Evolutionary conservation across 371 early-diverging fungal genomes (phyloP).

Genomic region (Mucor velutinosus): DNA sequence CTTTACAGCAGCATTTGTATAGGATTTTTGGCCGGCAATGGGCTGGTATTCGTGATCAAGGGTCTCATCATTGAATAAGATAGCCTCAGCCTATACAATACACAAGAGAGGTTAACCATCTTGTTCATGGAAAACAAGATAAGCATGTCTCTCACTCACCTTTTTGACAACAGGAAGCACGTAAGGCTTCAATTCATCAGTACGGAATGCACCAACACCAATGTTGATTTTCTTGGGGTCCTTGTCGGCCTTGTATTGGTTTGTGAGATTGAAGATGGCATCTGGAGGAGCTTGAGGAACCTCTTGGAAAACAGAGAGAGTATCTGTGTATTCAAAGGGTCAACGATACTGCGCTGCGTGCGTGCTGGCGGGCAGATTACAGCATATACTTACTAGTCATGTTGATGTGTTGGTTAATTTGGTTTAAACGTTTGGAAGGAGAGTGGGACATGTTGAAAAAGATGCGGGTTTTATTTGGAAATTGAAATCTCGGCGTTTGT

Average conservation of each 20-base stretch:
- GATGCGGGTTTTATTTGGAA: constrained; percentile 18
- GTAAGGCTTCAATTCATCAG: constrained; percentile 92
- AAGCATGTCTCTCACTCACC: constrained; percentile 39
- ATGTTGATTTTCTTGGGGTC: constrained; percentile 86
- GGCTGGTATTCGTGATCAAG: constrained; percentile 95
- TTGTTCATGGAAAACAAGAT: neutral
- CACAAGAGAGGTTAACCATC: too few relatives aligned
- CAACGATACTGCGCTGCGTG: neutral
- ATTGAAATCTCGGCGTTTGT: constrained; percentile 2
- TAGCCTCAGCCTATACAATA: constrained; percentile 73
- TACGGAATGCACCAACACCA: constrained; percentile 97
- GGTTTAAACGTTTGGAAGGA: constrained; percentile 27
- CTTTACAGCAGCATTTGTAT: constrained; percentile 75
- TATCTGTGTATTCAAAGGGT: neutral
- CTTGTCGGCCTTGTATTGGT: constrained; percentile 80
- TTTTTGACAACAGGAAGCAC: constrained; percentile 92
- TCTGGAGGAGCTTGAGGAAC: constrained; percentile 86
- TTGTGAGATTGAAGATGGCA: constrained; percentile 87
- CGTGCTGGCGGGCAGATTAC: neutral
- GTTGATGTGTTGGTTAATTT: constrained; percentile 20
- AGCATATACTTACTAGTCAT: constrained; percentile 15
- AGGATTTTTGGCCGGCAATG: constrained; percentile 80
- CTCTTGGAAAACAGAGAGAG: constrained; percentile 60
- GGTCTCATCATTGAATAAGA: constrained; percentile 67
- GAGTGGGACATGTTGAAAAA: constrained; percentile 18